Base-by-base conservation (phyloP, 208 protist species). In the Trypanosoma melophagium region DNA sequence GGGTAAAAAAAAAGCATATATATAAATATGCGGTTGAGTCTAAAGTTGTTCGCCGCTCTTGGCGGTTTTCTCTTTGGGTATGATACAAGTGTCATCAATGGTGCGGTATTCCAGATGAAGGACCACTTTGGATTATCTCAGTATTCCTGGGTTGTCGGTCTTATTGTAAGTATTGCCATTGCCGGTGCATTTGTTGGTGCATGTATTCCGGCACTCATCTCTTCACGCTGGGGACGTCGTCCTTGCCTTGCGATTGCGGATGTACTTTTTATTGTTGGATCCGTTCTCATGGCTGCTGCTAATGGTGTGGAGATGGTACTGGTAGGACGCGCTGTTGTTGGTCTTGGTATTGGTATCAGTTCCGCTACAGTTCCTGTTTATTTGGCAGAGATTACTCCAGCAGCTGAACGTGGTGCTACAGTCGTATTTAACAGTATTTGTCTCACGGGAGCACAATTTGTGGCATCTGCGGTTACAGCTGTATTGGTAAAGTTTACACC, bases 61-160 rank as follows among this genome's bases (percentile, higher is more conserved):
- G 91, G 91, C 59, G 93, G 93, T 12, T 90, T 94, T 66, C 87
- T 97, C 13, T 97, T 97, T 71, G 93, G 94, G n/a, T 97, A 97
- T 69, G 94, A 96, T 74, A 97, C 94, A 7, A 88, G 80, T 65
- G 86, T 97, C 40, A 92, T 97, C 66, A 96, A 94, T 44, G 94
- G 85, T 7, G 89, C 91, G 0, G 69, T 97, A 45, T 92, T 97
- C 44, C 92, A 96, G 72, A 93, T 97, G 78, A 96, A 96, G 66
- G 83, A 91, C 55, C 79, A 95, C 79, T 96, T 96, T 53, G 86
- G 82, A 40, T 90, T 94, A 45, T 66, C 68, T 49, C 82, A 86
- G 25, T 82, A 95, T 63, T 88, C 86, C 12, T 92, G 86, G 87
- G 69, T 80, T 71, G 84, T 81, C 56, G 80, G 82, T 35, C 73